Base-by-base conservation (phyloP, 495 filamentous ascomycete species). In the Penicillium desertorum region DNA sequence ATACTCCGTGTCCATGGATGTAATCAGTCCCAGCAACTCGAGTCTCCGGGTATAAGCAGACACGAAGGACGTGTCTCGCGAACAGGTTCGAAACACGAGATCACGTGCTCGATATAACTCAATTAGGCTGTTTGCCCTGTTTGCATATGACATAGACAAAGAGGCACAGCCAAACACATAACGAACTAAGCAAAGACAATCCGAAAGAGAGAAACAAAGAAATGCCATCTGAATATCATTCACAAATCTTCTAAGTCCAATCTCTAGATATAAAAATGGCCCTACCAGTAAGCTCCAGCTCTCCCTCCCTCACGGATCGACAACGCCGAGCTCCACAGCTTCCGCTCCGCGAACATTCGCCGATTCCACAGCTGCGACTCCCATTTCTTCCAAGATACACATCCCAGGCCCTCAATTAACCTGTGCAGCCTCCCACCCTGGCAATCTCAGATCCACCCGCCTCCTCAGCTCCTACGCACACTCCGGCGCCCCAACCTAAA, bases 51-150 rank as follows among this genome's bases (percentile, higher is more conserved):
- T 20, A 42, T n/a, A 32, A 30, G 47, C 52, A 47, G 34, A 54
- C 45, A 56, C 57, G 51, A 47, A 30, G 23, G 54, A 65, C 67
- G 67, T 69, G 63, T 62, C 49, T 41, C 36, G 51, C 54, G 36
- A 61, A 22, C 42, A 51, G 46, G 48, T 43, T 60, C 32, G 30
- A 37, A 59, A 73, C 73, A 73, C 73, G 73, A 70, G 48, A 42
- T 75, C 73, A 76, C 70, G 51, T 76, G 73, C 44, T 10, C 37
- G 23, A 59, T 66, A 60, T 62, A 32, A n/a, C 63, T 44, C 44
- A 22, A 67, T 60, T 22, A 42, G 45, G 39, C 5, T 54, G 65
- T 73, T 71, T 73, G 69, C 10, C 39, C 12, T 54, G 65, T 70
- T 67, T 71, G 71, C 60, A 42, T 44, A 30, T 25, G 42, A 53